Percentiles rank a stretch among this genome's conserved stretches.
These are phyloP conservation scores for Dimargaris xerosporica DNA, from an alignment of 192 early-diverging fungal genomes.

Conservation along the genomic window DNA sequence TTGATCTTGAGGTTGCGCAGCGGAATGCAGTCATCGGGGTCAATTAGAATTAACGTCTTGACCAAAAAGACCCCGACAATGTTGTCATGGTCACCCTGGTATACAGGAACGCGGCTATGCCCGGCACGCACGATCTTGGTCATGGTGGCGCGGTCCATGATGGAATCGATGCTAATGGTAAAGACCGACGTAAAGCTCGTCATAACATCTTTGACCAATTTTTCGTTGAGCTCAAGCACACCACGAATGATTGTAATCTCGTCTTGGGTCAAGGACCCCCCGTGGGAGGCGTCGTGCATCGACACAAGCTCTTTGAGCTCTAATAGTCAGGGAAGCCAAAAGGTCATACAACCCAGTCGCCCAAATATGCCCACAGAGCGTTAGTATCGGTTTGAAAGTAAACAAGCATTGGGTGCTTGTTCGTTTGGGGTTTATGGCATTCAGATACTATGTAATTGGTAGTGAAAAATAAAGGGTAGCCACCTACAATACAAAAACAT, in stretches of 20 bases:
- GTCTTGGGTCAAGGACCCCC: conserved; percentile 54
- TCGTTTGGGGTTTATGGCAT: too few relatives aligned
- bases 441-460: too few relatives aligned
- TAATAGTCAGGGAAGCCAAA: too few relatives aligned
- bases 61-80: conserved; percentile 68
- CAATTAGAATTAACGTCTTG: conserved; percentile 56
- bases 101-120: conserved; percentile 64
- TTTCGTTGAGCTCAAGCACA: conserved; percentile 59
- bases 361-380: too few relatives aligned
- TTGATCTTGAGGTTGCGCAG: conserved; percentile 41
- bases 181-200: conserved; percentile 53
- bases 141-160: conserved; percentile 36
- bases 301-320: conserved; percentile 67
- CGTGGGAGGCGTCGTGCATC: conserved; percentile 48
- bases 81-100: conserved; percentile 36
- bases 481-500: too few relatives aligned
- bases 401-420: too few relatives aligned
- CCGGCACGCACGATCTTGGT: conserved; percentile 47
- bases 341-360: too few relatives aligned
- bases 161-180: conserved; percentile 43
- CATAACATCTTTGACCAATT: conserved; percentile 49
- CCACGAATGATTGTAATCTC: conserved; percentile 69
- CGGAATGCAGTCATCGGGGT: conserved; percentile 48
- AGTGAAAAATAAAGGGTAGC: too few relatives aligned
- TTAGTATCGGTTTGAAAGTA: too few relatives aligned